Percentiles rank a stretch among this genome's conserved stretches.
Conservation (phyloP, 345 rosid species). For the Melaleuca alternifolia region DNA sequence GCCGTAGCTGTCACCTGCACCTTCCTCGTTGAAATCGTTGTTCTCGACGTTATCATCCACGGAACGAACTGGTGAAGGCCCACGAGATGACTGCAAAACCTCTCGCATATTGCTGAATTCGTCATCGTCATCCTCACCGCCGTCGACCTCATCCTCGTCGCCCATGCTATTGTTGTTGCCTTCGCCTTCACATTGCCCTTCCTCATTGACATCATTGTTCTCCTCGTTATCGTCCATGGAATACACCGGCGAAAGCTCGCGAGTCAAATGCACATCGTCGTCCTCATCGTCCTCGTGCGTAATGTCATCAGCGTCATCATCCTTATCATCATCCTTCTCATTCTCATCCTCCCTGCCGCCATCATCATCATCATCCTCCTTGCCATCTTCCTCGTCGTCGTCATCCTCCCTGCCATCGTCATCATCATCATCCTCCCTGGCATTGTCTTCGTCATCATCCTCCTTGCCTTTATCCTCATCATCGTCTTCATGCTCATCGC, state of each 20-base stretch:
- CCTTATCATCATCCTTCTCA: constrained; percentile 40
- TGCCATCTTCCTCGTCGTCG: constrained; percentile 32
- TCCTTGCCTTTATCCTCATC: constrained; percentile 10
- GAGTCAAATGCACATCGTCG: constrained; percentile 5
- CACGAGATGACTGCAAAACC: not conserved
- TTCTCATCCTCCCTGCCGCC: constrained; percentile 34
- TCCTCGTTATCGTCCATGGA: not conserved
- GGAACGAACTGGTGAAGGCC: not conserved
- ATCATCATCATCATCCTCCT: not conserved
- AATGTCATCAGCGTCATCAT: constrained; percentile 30
- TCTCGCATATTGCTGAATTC: constrained; percentile 7
- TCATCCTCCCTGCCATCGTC: constrained; percentile 24
- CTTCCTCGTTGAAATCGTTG: not conserved
- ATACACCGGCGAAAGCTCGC: not conserved
- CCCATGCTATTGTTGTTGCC: not conserved
- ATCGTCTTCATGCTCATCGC: constrained; percentile 21
- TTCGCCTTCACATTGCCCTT: not conserved
- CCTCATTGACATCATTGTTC: not conserved
- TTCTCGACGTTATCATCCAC: not conserved
- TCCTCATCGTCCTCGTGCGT: constrained; percentile 8
- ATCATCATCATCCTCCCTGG: constrained; percentile 1
- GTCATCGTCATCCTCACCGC: too few relatives aligned
- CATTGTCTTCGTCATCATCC: constrained; percentile 11
- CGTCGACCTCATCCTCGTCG: not conserved
- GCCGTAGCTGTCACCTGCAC: not conserved